Base-by-base conservation (phyloP, 768 basidiomycete genomes). In the Russula vinacea region DNA sequence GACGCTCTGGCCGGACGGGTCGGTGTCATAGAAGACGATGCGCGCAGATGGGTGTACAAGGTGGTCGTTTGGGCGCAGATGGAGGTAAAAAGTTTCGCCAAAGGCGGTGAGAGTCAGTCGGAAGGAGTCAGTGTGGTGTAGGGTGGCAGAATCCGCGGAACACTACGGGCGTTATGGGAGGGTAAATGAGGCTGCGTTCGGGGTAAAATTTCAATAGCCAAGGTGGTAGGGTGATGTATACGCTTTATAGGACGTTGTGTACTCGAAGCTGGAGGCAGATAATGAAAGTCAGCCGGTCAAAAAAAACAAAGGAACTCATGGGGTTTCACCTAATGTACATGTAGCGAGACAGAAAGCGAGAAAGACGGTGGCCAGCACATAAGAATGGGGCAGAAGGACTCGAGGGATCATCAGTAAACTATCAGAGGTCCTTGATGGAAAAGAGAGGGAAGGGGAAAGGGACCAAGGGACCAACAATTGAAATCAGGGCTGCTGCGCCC, bases 31-130 rank as follows among this genome's bases (percentile, higher is more conserved):
- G 75, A 87, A 87, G 57, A 81, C 83, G 62, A 92, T 80, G 47
- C 86, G 83, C 1, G 91, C 91, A 58, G 87, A 83, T 49, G 90
- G 86, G 71, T 92, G 90, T 56, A 93, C 78, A 65, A 94, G 83
- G 67, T 90, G 78, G 67, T 88, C 83, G 71, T 90, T 92, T 9
- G 92, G 91, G 19, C 83, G 83, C 55, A 94, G 79, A 70, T 92
- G 88, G 51, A 94, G 80, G 71, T 87, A 78, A 71, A 85, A 88
- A 32, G 78, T 81, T 47, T 88, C 81, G 67, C 80, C 80, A 69
- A 87, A 88, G 11, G 85, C 87, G 49, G 84, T 79, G 56, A 92
- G 75, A 33, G 82, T 83, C 56, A 92, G 80, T 32, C 89, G 83
- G 73, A 90, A 84, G 11, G 84, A 83, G 72, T 92, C 89, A 70